Percentiles rank a stretch among this genome's conserved stretches.
phyloP scores from a whole-genome alignment of 1,284 basidiomycete species.

The Trametes pubescens region DNA sequence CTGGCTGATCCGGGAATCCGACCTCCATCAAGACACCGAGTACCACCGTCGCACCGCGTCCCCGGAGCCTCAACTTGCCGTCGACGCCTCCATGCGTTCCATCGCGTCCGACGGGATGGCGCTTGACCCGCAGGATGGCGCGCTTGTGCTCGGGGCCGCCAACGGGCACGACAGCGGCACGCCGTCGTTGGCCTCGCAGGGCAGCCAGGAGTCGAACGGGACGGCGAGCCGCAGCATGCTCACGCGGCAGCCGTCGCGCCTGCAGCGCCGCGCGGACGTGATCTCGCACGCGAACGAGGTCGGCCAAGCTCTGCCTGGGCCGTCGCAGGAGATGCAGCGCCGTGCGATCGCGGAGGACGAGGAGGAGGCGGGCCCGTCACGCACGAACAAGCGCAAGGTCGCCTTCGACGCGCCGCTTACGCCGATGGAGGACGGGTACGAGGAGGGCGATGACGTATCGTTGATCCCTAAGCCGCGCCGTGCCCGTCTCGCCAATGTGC shows the following conservation, averaged over 20 bases:
- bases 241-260: constrained; percentile 41
- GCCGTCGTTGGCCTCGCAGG: constrained; percentile 23
- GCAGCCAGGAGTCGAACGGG: constrained; percentile 14
- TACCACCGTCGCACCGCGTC: constrained; percentile 21
- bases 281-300: constrained; percentile 49
- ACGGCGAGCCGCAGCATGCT: constrained; percentile 20
- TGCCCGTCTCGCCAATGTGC: constrained; percentile 1
- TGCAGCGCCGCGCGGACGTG: constrained; percentile 59
- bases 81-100: constrained; percentile 31
- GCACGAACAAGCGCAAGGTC: constrained; percentile 38
- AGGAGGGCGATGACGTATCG: constrained; percentile 23
- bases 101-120: constrained; percentile 31
- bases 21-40: constrained; percentile 12
- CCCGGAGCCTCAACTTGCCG: background rate
- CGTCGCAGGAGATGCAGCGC: constrained; percentile 31
- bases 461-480: constrained; percentile 4
- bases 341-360: constrained; percentile 22
- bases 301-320: constrained; percentile 23
- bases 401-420: constrained; percentile 36
- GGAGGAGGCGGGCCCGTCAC: constrained; percentile 15
- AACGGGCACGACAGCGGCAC: constrained; percentile 2
- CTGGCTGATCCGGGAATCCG: constrained; percentile 58
- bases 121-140: constrained; percentile 11
- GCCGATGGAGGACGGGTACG: constrained; percentile 36
- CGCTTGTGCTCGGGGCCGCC: background rate